Conservation (phyloP, 306 rosid genomes). For the Trifolium subterraneum region DNA sequence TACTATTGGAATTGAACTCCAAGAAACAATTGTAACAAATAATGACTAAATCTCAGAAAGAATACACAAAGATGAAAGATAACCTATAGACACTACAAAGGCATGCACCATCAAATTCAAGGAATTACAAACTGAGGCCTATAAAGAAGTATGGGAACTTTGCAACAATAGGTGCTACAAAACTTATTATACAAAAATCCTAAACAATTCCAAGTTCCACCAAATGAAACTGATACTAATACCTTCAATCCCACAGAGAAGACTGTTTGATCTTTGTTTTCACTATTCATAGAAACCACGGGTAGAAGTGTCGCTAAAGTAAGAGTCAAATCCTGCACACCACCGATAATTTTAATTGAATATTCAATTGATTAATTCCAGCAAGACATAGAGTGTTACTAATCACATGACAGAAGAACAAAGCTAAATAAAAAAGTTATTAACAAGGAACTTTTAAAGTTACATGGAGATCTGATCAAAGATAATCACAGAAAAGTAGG, state of each 20-base stretch:
- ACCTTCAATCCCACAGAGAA: constrained; percentile 90
- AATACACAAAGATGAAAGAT: constrained; percentile 30
- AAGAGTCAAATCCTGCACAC: constrained; percentile 74
- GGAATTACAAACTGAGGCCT: constrained; percentile 16
- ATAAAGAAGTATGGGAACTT: constrained; percentile 27
- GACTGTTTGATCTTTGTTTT: constrained; percentile 78
- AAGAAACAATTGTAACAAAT: constrained; percentile 28
- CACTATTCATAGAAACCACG: constrained; percentile 73
- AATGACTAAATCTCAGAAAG: constrained; percentile 17
- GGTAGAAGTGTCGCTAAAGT: constrained; percentile 80
- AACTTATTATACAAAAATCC: constrained; percentile 19
- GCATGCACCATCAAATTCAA: constrained; percentile 36
- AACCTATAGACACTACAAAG: constrained; percentile 2
- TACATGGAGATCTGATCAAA: constrained; percentile 25
- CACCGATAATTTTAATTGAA: constrained; percentile 25
- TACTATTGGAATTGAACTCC: constrained; percentile 39
- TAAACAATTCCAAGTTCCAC: constrained; percentile 29
- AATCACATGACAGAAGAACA: background rate
- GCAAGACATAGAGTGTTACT: constrained; percentile 3
- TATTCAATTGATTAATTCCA: constrained; percentile 21
- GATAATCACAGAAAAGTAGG: constrained; percentile 15
- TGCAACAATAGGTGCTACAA: constrained; percentile 25
- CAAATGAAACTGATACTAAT: constrained; percentile 27
- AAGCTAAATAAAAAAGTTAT: background rate
- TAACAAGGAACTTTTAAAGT: constrained; percentile 10